Evolutionary conservation across 164 flowering plant species (phyloP), one percentile per base, ranked within the genome.

Genomic region (Chimonanthus salicifolius): DNA sequence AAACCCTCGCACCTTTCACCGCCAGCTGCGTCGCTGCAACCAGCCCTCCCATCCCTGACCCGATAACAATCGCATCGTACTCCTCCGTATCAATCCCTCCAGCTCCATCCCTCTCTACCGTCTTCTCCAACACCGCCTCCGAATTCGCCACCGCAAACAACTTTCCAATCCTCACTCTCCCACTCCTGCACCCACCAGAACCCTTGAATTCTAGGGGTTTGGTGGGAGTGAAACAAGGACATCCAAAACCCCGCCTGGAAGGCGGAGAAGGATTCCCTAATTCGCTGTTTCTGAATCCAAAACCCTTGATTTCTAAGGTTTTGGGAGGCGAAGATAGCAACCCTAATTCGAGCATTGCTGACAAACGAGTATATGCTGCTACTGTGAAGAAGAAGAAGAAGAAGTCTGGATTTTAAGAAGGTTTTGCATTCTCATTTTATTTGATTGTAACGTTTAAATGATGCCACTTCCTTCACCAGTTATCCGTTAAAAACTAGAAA

Each of bases 11-110:
- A 60, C 98, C 98, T 76, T 95, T 91, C 67, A 88, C 98, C 2
- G 98, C 97, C 78, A 95, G 73, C 84, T 95, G 99, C 4, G 99
- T 93, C 3, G 88, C 96, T 4, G 99, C 97, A 74, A 95, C 98
- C 84, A 93, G 80, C 21, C 99, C 99, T 33, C 99, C 99, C 66
- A 95, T 90, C 6, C 99, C 97, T 0, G 99, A 95, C 51, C 99
- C 99, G 67, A 95, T 86, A n/a, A 95, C 96, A 80, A 95, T 92
- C n/a, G 97, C 98, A 81, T 95, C 99, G 62, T 85, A 91, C 1
- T 64, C 71, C 58, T 78, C 78, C 47, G 49, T 58, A 16, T 8
- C 67, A 16, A 49, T 80, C 62, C 67, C 82, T 58, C 76, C 79
- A 62, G 67, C 71, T 49, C 64, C 81, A 44, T 70, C 79, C 33